phyloP scores from a whole-genome alignment of 2,329 filamentous ascomycete genomes.

The Xylaria sp. region DNA sequence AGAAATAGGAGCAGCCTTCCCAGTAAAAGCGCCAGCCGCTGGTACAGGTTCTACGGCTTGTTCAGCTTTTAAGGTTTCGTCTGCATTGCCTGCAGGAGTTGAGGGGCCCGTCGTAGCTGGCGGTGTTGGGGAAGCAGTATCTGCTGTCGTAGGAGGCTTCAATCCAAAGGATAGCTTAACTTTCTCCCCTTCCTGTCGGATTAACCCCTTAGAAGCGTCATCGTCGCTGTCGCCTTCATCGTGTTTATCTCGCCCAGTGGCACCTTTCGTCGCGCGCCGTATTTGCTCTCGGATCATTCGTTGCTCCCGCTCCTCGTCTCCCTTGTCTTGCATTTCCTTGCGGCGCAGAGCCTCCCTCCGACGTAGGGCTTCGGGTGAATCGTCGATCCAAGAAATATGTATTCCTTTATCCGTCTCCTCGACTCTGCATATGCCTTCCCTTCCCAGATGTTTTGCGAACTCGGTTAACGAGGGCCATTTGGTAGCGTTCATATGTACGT shows the following conservation, averaged over 20 bases:
- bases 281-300: conserved; percentile 86
- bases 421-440: conserved; percentile 88
- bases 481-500: conserved; percentile 94
- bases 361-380: conserved; percentile 84
- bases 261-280: conserved; percentile 72
- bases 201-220: conserved; percentile 59
- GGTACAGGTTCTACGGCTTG: conserved; percentile 24
- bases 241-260: conserved; percentile 55
- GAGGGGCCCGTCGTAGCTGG: conserved; percentile 40
- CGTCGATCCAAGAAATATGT: conserved; percentile 90
- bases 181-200: conserved; percentile 77
- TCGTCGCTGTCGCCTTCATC: conserved; percentile 51
- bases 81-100: conserved; percentile 31
- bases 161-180: conserved; percentile 75
- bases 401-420: conserved; percentile 90
- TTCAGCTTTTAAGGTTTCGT: conserved; percentile 20
- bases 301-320: conserved; percentile 90
- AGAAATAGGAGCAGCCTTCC: conserved; percentile 61
- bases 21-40: conserved; percentile 26
- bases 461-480: conserved; percentile 89
- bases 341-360: conserved; percentile 82
- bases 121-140: conserved; percentile 36
- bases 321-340: conserved; percentile 88
- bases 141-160: conserved; percentile 50
- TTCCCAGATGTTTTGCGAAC: conserved; percentile 86